These are phyloP conservation scores for Cyberlindnera galapagoensis DNA, from an alignment of 805 yeast species.

Conservation along the genomic window DNA sequence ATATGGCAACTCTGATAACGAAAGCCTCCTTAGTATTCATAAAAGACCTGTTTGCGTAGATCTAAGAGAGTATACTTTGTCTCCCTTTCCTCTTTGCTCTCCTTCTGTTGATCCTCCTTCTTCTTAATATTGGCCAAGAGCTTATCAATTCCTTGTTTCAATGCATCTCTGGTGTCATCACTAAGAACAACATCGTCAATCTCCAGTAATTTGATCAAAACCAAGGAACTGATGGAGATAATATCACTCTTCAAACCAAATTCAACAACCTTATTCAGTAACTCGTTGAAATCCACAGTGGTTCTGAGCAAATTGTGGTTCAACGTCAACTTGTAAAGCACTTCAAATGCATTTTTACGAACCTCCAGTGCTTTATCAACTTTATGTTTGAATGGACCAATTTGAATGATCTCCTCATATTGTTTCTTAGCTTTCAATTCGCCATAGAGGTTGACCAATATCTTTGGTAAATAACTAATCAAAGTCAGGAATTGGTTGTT, in stretches of 20 bases:
- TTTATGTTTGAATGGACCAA: conserved; percentile 84
- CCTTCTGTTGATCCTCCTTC: conserved; percentile 24
- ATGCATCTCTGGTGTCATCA: conserved; percentile 11
- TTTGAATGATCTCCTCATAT: conserved; percentile 59
- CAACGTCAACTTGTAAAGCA: conserved; percentile 46
- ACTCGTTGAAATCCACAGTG: conserved; percentile 27
- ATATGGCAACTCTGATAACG: too few species aligned
- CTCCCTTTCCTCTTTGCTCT: conserved; percentile 25
- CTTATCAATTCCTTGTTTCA: conserved; percentile 24
- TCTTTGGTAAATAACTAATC: conserved; percentile 35
- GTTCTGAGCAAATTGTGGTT: conserved; percentile 17
- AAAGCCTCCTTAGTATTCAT: conserved; percentile 4
- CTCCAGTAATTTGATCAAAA: conserved; percentile 22
- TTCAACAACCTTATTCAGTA: conserved; percentile 29
- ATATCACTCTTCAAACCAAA: conserved; percentile 34
- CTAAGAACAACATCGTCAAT: conserved; percentile 21
- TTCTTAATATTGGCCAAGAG: conserved; percentile 21
- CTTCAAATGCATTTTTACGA: conserved; percentile 66
- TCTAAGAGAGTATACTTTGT: conserved; percentile 20
- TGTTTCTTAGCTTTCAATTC: conserved; percentile 51
- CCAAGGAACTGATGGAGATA: conserved; percentile 21
- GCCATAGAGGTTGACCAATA: conserved; percentile 44
- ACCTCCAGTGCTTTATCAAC: conserved; percentile 73
- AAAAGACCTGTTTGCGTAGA: conserved; percentile 17
- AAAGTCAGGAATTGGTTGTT: conserved; percentile 48